A percentile compares a stretch with the other conserved stretches of the same genome.
These are phyloP conservation scores for Naematelia aurantialba DNA, from an alignment of 768 basidiomycete genomes.

Conservation along the genomic window DNA sequence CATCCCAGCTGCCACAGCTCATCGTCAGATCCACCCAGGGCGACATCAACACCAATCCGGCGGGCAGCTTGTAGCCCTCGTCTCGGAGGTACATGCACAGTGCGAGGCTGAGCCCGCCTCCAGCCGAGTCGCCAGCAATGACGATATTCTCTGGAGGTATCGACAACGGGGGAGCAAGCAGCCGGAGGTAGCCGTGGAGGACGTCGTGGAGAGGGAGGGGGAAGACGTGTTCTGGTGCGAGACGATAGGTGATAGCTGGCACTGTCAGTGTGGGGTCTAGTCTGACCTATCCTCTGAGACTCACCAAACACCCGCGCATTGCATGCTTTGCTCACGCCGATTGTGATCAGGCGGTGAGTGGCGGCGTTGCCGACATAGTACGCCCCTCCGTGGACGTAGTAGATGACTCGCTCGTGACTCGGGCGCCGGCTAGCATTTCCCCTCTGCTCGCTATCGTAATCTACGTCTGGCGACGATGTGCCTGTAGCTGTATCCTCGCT, in stretches of 20 bases:
- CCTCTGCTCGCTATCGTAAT: conserved; percentile 18
- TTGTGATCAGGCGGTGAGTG: conserved; percentile 82
- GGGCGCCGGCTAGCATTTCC: conserved; percentile 1
- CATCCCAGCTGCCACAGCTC: conserved; percentile 98
- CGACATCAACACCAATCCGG: conserved; percentile 81
- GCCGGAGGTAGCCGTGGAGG: conserved; percentile 77
- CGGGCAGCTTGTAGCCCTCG: conserved; percentile 75
- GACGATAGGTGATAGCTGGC: conserved; percentile 83
- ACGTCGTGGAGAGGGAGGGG: conserved; percentile 85
- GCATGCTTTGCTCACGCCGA: conserved; percentile 81
- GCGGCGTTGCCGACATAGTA: conserved; percentile 90
- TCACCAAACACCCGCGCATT: conserved; percentile 81
- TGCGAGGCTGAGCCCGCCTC: conserved; percentile 80
- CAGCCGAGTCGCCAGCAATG: conserved; percentile 80
- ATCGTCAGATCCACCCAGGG: conserved; percentile 98
- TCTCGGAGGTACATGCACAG: conserved; percentile 93
- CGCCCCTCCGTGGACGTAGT: conserved; percentile 92
- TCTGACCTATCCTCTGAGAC: conserved; percentile 27
- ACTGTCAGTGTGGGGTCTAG: background rate
- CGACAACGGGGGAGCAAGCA: conserved; percentile 73
- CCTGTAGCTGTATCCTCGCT: background rate
- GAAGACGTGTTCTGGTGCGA: conserved; percentile 92
- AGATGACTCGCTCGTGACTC: conserved; percentile 66
- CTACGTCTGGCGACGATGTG: conserved; percentile 15
- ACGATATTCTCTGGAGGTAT: conserved; percentile 85